Evolutionary conservation across 2,329 filamentous ascomycete species (phyloP), one percentile per base, ranked within the genome.

Genomic region (Fusarium camptoceras): DNA sequence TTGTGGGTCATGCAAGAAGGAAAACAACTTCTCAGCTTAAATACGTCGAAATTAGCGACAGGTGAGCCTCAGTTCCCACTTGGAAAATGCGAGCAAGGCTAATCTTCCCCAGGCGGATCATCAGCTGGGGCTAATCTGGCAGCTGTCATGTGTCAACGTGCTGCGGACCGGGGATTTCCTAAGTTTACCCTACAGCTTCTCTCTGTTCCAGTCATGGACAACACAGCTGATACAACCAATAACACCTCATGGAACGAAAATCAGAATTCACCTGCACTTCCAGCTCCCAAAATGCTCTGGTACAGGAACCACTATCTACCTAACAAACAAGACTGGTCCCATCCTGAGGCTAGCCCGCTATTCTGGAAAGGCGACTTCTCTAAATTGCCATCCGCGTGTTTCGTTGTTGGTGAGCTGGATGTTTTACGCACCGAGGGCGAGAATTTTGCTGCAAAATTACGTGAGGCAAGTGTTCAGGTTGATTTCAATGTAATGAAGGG

Each of bases 141-240:
- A 7, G 61, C 61, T 4, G 39, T 66, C 10, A 66, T 66, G 55
- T 66, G 63, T 1, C 63, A 66, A 37, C 48, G 63, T 8, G 63
- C 63, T 2, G 61, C 61, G 8, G 55, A 66, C n/a, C 43, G 25
- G 11, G 37, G 24, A 25, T 41, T 20, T 0, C 37, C 55, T 0
- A 31, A 41, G 0, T 60, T 66, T 25, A 66, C 63, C 5, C 37
- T 66, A 0, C 63, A 66, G 18, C 63, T 66, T 4, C 61, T 66
- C 2, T 66, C 63, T 3, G 61, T 66, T 0, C 61, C 63, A 0
- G 63, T 66, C 0, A 66, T 55, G 61, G 55, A 66, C 10, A 66
- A 66, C 24, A 66, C 61, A 1, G 63, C 55, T 1, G 55, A 60
- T 0, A 18, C 5, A 2, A 49, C 10, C 3, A 66, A 60, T 3